Evolutionary conservation across 768 basidiomycete genomes (phyloP).

Genomic region (Pisolithus marmoratus): DNA sequence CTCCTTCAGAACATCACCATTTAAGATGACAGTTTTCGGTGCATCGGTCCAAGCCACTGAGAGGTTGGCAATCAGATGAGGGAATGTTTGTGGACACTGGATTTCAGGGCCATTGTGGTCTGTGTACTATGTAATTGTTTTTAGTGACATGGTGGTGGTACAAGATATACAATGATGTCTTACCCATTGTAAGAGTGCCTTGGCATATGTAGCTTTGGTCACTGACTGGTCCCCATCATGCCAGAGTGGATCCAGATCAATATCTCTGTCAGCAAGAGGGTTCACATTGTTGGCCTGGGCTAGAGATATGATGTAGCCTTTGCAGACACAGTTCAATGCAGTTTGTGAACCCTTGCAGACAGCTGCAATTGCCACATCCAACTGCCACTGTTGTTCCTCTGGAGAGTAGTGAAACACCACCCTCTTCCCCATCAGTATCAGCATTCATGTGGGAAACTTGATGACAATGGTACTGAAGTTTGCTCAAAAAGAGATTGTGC

Average conservation of each 20-base stretch:
- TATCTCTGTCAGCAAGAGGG: too few relatives aligned
- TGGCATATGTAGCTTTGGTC: too few relatives aligned
- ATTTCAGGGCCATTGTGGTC: neutral
- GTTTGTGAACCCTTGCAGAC: neutral
- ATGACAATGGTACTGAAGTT: conserved; percentile 3
- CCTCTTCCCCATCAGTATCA: neutral
- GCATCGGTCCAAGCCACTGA: neutral
- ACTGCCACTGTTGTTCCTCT: neutral
- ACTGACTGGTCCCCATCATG: too few relatives aligned
- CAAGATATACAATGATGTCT: too few relatives aligned
- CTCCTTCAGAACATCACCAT: neutral
- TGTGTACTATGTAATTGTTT: neutral
- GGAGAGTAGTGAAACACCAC: neutral
- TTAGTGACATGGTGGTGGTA: too few relatives aligned
- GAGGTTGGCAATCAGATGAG: neutral
- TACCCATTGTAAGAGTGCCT: too few relatives aligned
- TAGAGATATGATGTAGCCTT: neutral
- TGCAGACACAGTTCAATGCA: neutral
- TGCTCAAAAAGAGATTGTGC: too few relatives aligned
- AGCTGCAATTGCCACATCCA: neutral
- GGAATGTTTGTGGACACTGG: neutral
- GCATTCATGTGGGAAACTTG: conserved; percentile 14
- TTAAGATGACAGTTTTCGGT: neutral
- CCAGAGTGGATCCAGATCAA: too few relatives aligned
- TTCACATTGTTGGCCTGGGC: neutral